These are phyloP conservation scores for Tilletia walkeri DNA, from an alignment of 1,284 basidiomycete genomes.

Conservation along the genomic window DNA sequence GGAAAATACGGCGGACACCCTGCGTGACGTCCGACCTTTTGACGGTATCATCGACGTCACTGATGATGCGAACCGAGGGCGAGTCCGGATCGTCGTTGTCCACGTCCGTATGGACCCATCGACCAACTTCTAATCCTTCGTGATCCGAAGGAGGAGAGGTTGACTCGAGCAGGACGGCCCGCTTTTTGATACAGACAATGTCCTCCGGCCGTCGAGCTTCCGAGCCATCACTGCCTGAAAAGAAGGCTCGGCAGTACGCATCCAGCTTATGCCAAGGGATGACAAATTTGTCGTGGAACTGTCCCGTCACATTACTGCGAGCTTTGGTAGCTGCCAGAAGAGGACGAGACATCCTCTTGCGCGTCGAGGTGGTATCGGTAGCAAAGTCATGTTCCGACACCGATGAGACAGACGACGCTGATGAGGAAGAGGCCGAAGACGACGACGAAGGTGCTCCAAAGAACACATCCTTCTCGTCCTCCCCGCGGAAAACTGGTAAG, in stretches of 20 bases:
- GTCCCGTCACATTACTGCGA: slow-evolving; percentile 12
- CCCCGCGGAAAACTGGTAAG: slow-evolving; percentile 31
- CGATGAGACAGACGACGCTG: background rate
- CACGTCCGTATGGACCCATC: slow-evolving; percentile 22
- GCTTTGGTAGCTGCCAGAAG: slow-evolving; percentile 18
- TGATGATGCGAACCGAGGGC: slow-evolving; percentile 65
- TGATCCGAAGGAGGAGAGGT: background rate
- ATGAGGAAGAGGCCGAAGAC: slow-evolving; percentile 30
- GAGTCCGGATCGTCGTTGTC: slow-evolving; percentile 26
- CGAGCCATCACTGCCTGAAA: background rate
- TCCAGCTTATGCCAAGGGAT: slow-evolving; percentile 23
- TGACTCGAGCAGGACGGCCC: slow-evolving; percentile 10
- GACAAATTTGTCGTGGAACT: slow-evolving; percentile 17
- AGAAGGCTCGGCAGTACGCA: slow-evolving; percentile 5
- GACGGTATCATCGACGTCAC: slow-evolving; percentile 92
- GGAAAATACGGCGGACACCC: slow-evolving; percentile 54
- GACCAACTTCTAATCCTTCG: background rate
- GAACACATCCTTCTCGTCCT: slow-evolving; percentile 15
- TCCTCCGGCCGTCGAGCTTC: background rate
- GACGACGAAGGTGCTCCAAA: slow-evolving; percentile 26
- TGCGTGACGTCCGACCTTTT: slow-evolving; percentile 61
- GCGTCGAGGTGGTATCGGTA: background rate
- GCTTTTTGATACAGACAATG: slow-evolving; percentile 11
- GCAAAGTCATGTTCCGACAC: background rate
- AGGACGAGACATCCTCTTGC: background rate